These are phyloP conservation scores for Luffa aegyptiaca DNA, from an alignment of 306 rosid species.

Conservation along the genomic window DNA sequence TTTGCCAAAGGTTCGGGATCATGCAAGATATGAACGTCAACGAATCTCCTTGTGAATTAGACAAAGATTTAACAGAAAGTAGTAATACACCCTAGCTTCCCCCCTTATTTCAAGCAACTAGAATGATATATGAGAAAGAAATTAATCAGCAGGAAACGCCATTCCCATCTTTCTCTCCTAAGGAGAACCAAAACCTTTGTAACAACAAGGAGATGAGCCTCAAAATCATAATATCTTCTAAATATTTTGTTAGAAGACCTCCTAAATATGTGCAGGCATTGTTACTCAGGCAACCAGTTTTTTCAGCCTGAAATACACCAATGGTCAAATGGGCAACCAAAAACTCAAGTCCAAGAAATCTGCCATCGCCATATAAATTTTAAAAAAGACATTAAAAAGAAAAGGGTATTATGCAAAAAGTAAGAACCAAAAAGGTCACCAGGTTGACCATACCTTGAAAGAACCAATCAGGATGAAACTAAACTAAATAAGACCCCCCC, in stretches of 20 bases:
- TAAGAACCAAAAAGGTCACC: not conserved
- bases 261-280: not conserved
- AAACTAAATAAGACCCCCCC: not conserved
- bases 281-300: not conserved
- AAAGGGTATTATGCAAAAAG: not conserved
- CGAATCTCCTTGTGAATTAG: not conserved
- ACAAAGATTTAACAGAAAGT: not conserved
- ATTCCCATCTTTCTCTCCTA: not conserved
- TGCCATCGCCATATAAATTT: not conserved
- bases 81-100: not conserved
- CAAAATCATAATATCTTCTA: not conserved
- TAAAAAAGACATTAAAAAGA: not conserved
- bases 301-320: not conserved
- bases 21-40: too few species aligned
- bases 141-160: not conserved
- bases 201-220: not conserved
- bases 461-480: not conserved
- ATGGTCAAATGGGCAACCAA: not conserved
- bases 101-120: not conserved
- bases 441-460: not conserved
- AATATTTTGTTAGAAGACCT: not conserved
- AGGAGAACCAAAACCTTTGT: not conserved
- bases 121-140: not conserved
- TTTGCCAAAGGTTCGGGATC: too few species aligned
- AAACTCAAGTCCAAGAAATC: not conserved